Conservation (phyloP, 1,139 yeast genomes). For the Hemisphaericaspora subhashii region DNA sequence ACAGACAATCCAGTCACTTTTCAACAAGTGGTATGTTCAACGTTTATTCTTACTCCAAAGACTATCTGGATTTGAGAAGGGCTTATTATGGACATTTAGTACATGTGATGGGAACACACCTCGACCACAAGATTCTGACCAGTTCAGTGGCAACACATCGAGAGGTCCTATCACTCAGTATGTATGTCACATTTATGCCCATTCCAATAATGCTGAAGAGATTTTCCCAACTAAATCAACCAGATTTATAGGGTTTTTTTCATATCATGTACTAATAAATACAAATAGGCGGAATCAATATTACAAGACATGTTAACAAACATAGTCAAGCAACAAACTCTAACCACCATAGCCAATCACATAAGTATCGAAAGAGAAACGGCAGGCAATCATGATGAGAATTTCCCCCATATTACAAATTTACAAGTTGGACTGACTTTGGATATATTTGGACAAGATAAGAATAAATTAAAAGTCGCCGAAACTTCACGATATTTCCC, state of each 20-base stretch:
- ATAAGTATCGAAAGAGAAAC: conserved; percentile 23
- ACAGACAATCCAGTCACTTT: conserved; percentile 17
- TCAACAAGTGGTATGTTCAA: conserved; percentile 17
- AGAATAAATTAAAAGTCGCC: conserved; percentile 35
- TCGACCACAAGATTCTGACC: no score
- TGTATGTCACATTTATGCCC: no score
- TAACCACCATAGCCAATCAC: conserved; percentile 28
- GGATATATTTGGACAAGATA: conserved; percentile 46
- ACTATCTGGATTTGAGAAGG: no score
- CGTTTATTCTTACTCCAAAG: neutral
- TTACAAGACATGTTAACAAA: conserved; percentile 36
- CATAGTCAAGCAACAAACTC: conserved; percentile 35
- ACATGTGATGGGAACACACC: no score
- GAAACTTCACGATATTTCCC: conserved; percentile 58
- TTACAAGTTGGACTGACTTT: conserved; percentile 17
- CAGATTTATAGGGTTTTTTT: no score
- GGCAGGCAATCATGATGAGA: conserved; percentile 12
- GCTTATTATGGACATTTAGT: no score
- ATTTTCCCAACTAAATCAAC: no score
- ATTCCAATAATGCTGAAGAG: no score
- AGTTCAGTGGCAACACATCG: neutral
- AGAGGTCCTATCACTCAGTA: no score
- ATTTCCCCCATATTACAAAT: conserved; percentile 10
- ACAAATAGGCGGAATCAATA: conserved; percentile 28
- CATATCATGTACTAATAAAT: conserved; percentile 9